phyloP scores from a whole-genome alignment of 2,329 filamentous ascomycete species.

The Epichloe amarillans region DNA sequence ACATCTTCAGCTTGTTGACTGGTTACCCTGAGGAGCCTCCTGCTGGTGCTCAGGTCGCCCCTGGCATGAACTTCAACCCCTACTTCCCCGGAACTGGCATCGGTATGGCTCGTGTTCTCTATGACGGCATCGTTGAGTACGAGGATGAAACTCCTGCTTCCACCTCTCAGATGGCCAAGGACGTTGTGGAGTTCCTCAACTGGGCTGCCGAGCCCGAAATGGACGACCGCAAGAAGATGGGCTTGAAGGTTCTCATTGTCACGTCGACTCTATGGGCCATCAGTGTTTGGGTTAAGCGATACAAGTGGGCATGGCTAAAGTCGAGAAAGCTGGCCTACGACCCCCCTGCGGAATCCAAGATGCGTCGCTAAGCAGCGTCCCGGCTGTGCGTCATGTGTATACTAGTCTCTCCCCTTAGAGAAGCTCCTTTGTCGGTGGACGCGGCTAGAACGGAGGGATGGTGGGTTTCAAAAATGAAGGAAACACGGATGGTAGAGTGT shows the following conservation, averaged over 20 bases:
- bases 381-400: conserved; percentile 23
- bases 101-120: conserved; percentile 96
- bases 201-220: conserved; percentile 98
- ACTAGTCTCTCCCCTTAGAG: conserved; percentile 26
- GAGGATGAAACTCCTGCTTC: conserved; percentile 91
- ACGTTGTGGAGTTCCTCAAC: conserved; percentile 97
- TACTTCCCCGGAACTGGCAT: conserved; percentile 99
- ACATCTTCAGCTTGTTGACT: conserved; percentile 94
- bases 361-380: conserved; percentile 31
- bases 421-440: conserved; percentile 30
- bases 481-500: conserved; percentile 30
- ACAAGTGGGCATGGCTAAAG: conserved; percentile 98
- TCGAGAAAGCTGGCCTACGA: conserved; percentile 85
- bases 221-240: conserved; percentile 99
- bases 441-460: conserved; percentile 23
- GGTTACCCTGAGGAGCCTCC: conserved; percentile 96
- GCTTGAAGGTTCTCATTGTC: conserved; percentile 85
- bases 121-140: conserved; percentile 95
- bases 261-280: conserved; percentile 67
- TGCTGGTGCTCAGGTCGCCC: conserved; percentile 70
- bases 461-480: conserved; percentile 17
- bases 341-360: conserved; percentile 48
- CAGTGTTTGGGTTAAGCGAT: conserved; percentile 97
- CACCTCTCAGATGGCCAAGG: conserved; percentile 99
- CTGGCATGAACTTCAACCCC: conserved; percentile 98